Conservation (phyloP, 177 flowering plant species). For the Vitis hybrid region DNA sequence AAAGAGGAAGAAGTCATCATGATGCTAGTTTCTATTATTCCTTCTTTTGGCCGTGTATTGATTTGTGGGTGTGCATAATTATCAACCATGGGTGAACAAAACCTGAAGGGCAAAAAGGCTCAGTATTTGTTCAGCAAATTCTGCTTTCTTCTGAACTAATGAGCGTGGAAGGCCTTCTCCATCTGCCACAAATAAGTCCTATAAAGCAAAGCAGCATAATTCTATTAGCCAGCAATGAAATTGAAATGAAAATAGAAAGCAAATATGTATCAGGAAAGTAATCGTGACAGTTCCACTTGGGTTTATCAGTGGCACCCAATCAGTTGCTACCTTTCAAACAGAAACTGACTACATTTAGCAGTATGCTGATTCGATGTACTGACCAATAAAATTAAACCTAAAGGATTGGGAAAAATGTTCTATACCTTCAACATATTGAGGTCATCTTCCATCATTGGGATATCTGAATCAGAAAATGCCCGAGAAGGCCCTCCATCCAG, state of each 20-base stretch:
- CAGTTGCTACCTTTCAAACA: too few relatives aligned
- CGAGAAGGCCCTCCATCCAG: slow-evolving; percentile 93
- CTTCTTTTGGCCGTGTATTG: background rate
- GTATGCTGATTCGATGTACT: background rate
- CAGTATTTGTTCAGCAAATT: slow-evolving; percentile 50
- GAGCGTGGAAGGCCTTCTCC: slow-evolving; percentile 87
- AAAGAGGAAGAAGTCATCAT: slow-evolving; percentile 1
- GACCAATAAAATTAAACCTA: background rate
- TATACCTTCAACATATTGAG: slow-evolving; percentile 64
- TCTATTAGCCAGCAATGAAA: background rate
- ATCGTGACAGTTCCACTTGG: background rate
- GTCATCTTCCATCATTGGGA: slow-evolving; percentile 70
- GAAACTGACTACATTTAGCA: background rate
- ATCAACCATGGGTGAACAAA: background rate
- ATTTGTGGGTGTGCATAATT: background rate
- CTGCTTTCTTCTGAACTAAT: slow-evolving; percentile 68
- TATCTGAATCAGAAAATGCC: slow-evolving; percentile 66
- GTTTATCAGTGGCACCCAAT: too few relatives aligned
- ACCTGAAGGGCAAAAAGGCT: slow-evolving; percentile 65
- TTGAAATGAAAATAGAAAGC: background rate
- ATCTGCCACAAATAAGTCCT: slow-evolving; percentile 88
- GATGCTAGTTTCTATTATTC: background rate
- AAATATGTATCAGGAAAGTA: background rate
- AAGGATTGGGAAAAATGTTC: background rate
- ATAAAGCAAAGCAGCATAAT: slow-evolving; percentile 9